phyloP scores from a whole-genome alignment of 768 basidiomycete species.

The Trametes gibbosa region DNA sequence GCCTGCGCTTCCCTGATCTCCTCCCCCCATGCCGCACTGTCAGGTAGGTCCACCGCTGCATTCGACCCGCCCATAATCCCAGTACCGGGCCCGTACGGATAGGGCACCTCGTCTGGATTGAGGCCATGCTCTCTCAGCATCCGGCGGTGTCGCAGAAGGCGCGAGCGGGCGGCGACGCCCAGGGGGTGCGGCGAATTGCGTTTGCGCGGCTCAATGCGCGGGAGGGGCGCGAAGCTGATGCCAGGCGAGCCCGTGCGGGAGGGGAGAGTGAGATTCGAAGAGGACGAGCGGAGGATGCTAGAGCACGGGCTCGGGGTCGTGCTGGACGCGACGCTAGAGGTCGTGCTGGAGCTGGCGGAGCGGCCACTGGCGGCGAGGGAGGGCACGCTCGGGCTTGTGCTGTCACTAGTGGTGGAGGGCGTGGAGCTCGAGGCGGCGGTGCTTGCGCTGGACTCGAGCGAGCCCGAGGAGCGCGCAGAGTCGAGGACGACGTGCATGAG shows the following conservation, averaged over 20 bases:
- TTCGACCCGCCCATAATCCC: not conserved
- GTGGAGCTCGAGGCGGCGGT: not conserved
- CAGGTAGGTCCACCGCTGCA: not conserved
- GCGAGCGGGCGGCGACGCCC: constrained; percentile 37
- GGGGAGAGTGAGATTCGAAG: constrained; percentile 21
- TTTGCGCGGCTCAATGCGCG: constrained; percentile 30
- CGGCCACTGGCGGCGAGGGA: constrained; percentile 6
- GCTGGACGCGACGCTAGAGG: constrained; percentile 5
- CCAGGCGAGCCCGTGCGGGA: constrained; percentile 14
- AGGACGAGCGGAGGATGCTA: constrained; percentile 19
- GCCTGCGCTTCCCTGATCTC: constrained; percentile 14
- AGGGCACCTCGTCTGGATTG: constrained; percentile 7
- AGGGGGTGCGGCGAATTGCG: constrained; percentile 31
- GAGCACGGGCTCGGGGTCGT: constrained; percentile 14
- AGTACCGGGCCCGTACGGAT: constrained; percentile 12
- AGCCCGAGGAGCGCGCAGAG: constrained; percentile 16
- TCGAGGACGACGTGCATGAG: constrained; percentile 12
- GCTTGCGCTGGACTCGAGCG: not conserved
- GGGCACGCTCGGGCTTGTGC: not conserved
- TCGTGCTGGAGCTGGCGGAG: constrained; percentile 2
- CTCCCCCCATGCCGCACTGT: not conserved
- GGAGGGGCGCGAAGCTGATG: constrained; percentile 38
- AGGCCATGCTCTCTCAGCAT: constrained; percentile 23
- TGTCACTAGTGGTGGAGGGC: not conserved
- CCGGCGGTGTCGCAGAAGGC: constrained; percentile 31